Conservation (phyloP, 2,329 filamentous ascomycete genomes). For the Talaromyces sp. region DNA sequence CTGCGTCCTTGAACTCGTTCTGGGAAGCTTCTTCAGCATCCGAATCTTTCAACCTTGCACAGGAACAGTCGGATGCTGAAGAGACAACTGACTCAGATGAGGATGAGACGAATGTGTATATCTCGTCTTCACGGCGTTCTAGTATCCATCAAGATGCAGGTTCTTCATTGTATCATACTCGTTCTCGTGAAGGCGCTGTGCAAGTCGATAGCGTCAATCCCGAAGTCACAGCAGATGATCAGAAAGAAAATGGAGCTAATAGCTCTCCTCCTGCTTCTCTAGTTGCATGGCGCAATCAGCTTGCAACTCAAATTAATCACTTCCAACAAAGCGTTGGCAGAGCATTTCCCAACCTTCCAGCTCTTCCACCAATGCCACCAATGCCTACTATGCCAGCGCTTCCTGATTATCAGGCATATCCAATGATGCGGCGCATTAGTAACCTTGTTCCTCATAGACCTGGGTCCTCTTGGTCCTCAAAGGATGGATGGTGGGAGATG, state of each 20-base stretch:
- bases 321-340: slow-evolving; percentile 66
- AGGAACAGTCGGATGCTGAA: slow-evolving; percentile 36
- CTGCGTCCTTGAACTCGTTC: slow-evolving; percentile 60
- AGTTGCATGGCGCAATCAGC: slow-evolving; percentile 66
- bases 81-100: slow-evolving; percentile 22
- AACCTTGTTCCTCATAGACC: slow-evolving; percentile 66
- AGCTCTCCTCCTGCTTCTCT: slow-evolving; percentile 58
- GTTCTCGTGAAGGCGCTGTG: slow-evolving; percentile 17
- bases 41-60: slow-evolving; percentile 42
- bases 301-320: slow-evolving; percentile 68
- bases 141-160: slow-evolving; percentile 32
- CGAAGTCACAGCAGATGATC: slow-evolving; percentile 23
- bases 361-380: slow-evolving; percentile 57
- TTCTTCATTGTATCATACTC: slow-evolving; percentile 19
- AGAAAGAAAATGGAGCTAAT: slow-evolving; percentile 25
- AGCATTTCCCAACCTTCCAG: slow-evolving; percentile 58
- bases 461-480: slow-evolving; percentile 39
- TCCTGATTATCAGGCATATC: slow-evolving; percentile 68
- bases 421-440: slow-evolving; percentile 66
- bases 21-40: slow-evolving; percentile 55
- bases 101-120: slow-evolving; percentile 23
- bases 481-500: slow-evolving; percentile 62
- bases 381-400: slow-evolving; percentile 50
- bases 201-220: slow-evolving; percentile 18
- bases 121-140: slow-evolving; percentile 31